Percentiles rank a stretch among this genome's conserved stretches.
Conservation (phyloP, 176 grass and related monocot species). For the Pharus latifolius region DNA sequence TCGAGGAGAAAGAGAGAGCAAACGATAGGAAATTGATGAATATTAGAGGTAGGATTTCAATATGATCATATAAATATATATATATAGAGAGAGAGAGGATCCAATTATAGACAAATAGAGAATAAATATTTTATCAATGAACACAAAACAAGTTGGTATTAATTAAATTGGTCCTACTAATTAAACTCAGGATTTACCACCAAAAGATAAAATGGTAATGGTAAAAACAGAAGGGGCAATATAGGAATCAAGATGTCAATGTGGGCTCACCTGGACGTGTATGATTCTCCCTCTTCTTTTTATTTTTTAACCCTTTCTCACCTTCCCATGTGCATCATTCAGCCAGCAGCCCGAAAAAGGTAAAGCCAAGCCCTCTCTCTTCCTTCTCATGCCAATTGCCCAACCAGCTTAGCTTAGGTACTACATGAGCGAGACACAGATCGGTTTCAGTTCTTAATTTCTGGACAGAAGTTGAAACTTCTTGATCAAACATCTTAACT, state of each 20-base stretch:
- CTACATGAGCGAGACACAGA: too few relatives aligned
- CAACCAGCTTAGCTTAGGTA: conserved; percentile 6
- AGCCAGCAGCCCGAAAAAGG: conserved; percentile 25
- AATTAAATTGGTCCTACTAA: neutral
- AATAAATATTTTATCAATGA: too few relatives aligned
- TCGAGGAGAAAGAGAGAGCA: too few relatives aligned
- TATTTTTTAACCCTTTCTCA: conserved; percentile 10
- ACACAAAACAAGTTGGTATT: neutral
- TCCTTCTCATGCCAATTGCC: conserved; percentile 54
- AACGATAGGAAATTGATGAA: too few relatives aligned
- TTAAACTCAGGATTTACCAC: neutral
- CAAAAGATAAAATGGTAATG: neutral
- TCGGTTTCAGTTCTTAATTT: too few relatives aligned
- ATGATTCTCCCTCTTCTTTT: neutral
- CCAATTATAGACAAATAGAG: too few relatives aligned
- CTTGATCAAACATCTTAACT: too few relatives aligned
- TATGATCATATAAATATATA: too few relatives aligned
- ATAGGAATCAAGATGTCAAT: conserved; percentile 17
- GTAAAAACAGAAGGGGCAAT: conserved; percentile 3
- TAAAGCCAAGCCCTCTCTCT: conserved; percentile 20
- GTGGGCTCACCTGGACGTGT: conserved; percentile 38
- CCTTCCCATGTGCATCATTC: conserved; percentile 44
- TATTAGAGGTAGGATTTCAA: too few relatives aligned
- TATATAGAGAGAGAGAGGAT: too few relatives aligned
- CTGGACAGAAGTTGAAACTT: too few relatives aligned